Conservation (phyloP, 768 basidiomycete species). For the Pulveroboletus sp. region DNA sequence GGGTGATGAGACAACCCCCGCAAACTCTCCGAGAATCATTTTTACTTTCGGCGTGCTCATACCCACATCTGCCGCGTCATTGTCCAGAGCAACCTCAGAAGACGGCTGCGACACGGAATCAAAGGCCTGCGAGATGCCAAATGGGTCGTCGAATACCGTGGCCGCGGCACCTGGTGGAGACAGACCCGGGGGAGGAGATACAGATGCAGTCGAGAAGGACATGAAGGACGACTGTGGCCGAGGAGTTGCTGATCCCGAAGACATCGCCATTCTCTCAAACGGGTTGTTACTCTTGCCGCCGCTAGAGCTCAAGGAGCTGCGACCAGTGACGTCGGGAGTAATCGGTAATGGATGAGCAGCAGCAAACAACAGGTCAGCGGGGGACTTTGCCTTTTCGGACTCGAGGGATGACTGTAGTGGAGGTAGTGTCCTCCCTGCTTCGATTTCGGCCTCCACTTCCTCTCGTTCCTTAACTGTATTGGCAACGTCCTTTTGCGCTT, state of each 20-base stretch:
- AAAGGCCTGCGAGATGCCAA: conserved; percentile 41
- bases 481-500: conserved; percentile 52
- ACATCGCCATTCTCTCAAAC: conserved; percentile 67
- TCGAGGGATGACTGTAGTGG: conserved; percentile 11
- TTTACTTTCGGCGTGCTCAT: conserved; percentile 19
- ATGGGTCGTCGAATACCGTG: conserved; percentile 41
- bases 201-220: conserved; percentile 39
- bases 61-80: conserved; percentile 17
- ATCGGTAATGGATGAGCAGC: conserved; percentile 68
- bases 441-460: conserved; percentile 49
- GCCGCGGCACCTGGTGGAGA: conserved; percentile 3
- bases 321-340: conserved; percentile 57
- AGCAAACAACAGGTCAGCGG: conserved; percentile 51
- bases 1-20: conserved; percentile 26
- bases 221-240: conserved; percentile 61
- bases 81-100: conserved; percentile 19
- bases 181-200: conserved; percentile 33
- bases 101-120: conserved; percentile 9
- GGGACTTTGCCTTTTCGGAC: conserved; percentile 35
- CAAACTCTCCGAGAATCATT: conserved; percentile 9
- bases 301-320: conserved; percentile 38
- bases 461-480: conserved; percentile 51
- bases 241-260: conserved; percentile 35
- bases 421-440: conserved; percentile 34
- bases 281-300: conserved; percentile 82